Base-by-base conservation (phyloP, 345 rosid genomes). In the Capsella bursapastoris region DNA sequence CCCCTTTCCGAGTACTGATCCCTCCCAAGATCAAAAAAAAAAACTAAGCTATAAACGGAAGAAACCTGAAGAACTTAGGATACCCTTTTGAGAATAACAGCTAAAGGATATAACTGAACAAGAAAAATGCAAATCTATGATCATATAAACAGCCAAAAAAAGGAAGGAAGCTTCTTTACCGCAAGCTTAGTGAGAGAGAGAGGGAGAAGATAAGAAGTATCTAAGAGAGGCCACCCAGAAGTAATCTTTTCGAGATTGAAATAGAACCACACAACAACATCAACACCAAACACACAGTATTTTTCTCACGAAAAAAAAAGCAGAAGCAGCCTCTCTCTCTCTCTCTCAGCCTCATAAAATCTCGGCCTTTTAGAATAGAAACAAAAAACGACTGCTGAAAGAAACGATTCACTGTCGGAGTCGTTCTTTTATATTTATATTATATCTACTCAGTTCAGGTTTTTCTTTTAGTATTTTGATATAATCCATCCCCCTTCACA, bases 211-310 rank as follows among this genome's bases (percentile, higher is more conserved):
- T 73, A 73, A 74, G 37, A 77, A 50, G 69, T 27, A 82, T 79
- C 81, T 65, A 78, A 77, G 37, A 34, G 50, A 71, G 50, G 82
- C 66, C 87, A 76, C 70, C 78, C 81, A 72, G 80, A 74, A 73
- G 71, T 82, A 85, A 87, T 85, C 82, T 79, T 81, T 70, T 63
- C 66, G 76, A 80, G 78, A 79, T 56, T 48, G 64, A 85, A 82
- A 84, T 80, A 85, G 80, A 90, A 80, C 93, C 96, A 89, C 96
- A 89, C 80, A 82, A 56, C 71, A 72, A 51, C 13, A 40, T 8
- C 3, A 38, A 3, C 13, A 44, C 48, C 55, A 55, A 64, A 52
- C 1, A 68, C 70, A 68, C 80, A 44, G 44, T 56, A 64, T 55
- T 57, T 47, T 32, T 63, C 44, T 57, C 73, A 70, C 68, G 41